Evolutionary conservation across 495 filamentous ascomycete species (phyloP), one percentile per base, ranked within the genome.

Genomic region (Penicillium steckii): DNA sequence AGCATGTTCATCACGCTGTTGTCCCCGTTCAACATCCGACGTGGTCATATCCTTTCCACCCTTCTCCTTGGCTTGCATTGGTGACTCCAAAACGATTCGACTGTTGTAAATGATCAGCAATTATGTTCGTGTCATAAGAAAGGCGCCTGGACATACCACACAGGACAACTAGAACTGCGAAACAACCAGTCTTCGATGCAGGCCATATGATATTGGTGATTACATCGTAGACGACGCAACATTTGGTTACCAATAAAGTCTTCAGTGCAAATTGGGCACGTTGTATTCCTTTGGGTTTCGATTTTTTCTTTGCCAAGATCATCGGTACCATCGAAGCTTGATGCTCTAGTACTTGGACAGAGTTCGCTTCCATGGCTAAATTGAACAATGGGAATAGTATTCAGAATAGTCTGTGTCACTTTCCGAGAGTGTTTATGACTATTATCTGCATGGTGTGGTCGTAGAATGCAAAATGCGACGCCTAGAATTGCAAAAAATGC

Each of bases 101-200:
- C 38, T 41, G 23, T 2, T 3, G 23, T 10, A 22, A 41, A 23
- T 41, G 12, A 41, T 17, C 21, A 23, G 4, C 3, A 23, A 23
- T 22, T 41, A 13, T 7, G 8, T 7, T 35, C 5, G n/a, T 5
- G 9, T 3, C 3, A 35, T 3, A n/a, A 13, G n/a, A n/a, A 41
- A 21, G n/a, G n/a, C n/a, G n/a, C n/a, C n/a, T n/a, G n/a, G n/a
- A 19, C 38, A 23, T 41, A 41, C 38, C 38, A 41, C 10, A 41
- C 38, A 8, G 38, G 38, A 13, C 38, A 41, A 19, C 17, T 41
- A 8, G 8, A 23, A 12, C 38, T n/a, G 8, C 38, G 38, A 10
- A n/a, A 41, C 32, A 53, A 23, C 50, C 50, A 53, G 18, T 53
- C 50, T 32, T 47, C 32, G 18, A 53, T 45, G 29, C 50, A 53